Percentiles rank a stretch among this genome's conserved stretches.
phyloP scores from a whole-genome alignment of 2,329 filamentous ascomycete species.

The Calonectria montana region DNA sequence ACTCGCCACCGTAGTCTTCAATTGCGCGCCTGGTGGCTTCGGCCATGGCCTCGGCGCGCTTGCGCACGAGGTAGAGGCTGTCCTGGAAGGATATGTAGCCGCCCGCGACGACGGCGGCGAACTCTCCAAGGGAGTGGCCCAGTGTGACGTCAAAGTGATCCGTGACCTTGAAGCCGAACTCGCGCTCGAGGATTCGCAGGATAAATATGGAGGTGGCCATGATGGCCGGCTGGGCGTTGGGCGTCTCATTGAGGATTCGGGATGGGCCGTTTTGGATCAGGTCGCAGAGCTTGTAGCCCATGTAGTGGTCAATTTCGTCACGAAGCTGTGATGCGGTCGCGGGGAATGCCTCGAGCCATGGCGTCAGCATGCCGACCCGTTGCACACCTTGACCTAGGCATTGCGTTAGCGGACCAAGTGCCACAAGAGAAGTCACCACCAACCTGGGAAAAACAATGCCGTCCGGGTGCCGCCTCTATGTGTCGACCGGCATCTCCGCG shows the following conservation, averaged over 20 bases:
- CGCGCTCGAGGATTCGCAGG: slow-evolving; percentile 84
- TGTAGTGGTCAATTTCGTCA: slow-evolving; percentile 84
- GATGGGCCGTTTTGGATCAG: slow-evolving; percentile 86
- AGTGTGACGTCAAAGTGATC: slow-evolving; percentile 84
- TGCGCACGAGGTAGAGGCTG: slow-evolving; percentile 80
- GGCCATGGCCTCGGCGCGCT: slow-evolving; percentile 85
- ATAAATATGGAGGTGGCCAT: slow-evolving; percentile 96
- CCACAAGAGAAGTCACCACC: not conserved
- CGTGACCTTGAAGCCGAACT: slow-evolving; percentile 80
- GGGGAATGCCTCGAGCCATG: slow-evolving; percentile 91
- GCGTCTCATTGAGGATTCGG: slow-evolving; percentile 80
- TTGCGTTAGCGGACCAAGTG: not conserved
- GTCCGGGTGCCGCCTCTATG: slow-evolving; percentile 57
- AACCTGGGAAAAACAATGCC: slow-evolving; percentile 71
- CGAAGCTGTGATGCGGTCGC: slow-evolving; percentile 79
- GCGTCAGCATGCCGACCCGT: slow-evolving; percentile 85
- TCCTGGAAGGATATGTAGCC: slow-evolving; percentile 84
- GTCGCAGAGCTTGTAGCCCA: slow-evolving; percentile 79
- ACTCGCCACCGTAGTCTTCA: slow-evolving; percentile 78
- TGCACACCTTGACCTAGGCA: slow-evolving; percentile 85
- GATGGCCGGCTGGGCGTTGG: slow-evolving; percentile 93
- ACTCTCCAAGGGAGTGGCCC: slow-evolving; percentile 93
- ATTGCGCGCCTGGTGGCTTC: slow-evolving; percentile 76
- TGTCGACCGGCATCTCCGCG: slow-evolving; percentile 47
- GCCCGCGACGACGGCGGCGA: slow-evolving; percentile 87